Evolutionary conservation across 2,329 filamentous ascomycete genomes (phyloP), one percentile per base, ranked within the genome.

Genomic region (Ustilaginoidea virens): DNA sequence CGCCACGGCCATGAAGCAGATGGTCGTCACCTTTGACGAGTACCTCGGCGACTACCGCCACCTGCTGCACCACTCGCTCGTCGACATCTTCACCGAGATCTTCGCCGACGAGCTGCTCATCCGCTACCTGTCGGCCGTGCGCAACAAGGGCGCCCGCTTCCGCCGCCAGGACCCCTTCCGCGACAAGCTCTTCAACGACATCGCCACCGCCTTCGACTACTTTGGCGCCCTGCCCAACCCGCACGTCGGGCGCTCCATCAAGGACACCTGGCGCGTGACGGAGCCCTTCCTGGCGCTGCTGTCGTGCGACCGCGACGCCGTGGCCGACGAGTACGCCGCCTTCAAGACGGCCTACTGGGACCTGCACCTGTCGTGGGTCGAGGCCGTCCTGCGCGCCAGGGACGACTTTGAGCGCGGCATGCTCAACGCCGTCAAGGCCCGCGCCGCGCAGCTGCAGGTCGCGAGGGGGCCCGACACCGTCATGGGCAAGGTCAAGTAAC

Each of bases 321-420:
- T 94, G 1, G 73, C 83, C 11, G 72, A 80, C 29, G 74, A 81
- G 2, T 96, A 92, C 46, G 78, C 78, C 42, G 59, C 62, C 5
- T 87, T 98, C 59, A 96, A 94, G 63, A 60, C 56, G 22, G 66
- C 71, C 25, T 94, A 93, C 53, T 93, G 87, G 81, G 90, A 98
- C 55, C 61, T 96, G 48, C 83, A 92, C 52, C 75, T 96, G 34
- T 78, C 75, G 25, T 98, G 90, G 90, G 85, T 98, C 6, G 92
- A 98, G 61, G 79, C 81, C 5, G 87, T 93, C 27, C 49, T 98
- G 38, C 69, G 86, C 40, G 66, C 74, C 2, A 66, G 92, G 41
- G 90, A 98, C 52, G 90, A 98, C 58, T 96, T 92, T 56, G 90
- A 96, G 53, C 66, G 87, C 40, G 69, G 71, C 35, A 83, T 96